phyloP scores from a whole-genome alignment of 1,284 basidiomycete species.

The Termitomyces sp. region DNA sequence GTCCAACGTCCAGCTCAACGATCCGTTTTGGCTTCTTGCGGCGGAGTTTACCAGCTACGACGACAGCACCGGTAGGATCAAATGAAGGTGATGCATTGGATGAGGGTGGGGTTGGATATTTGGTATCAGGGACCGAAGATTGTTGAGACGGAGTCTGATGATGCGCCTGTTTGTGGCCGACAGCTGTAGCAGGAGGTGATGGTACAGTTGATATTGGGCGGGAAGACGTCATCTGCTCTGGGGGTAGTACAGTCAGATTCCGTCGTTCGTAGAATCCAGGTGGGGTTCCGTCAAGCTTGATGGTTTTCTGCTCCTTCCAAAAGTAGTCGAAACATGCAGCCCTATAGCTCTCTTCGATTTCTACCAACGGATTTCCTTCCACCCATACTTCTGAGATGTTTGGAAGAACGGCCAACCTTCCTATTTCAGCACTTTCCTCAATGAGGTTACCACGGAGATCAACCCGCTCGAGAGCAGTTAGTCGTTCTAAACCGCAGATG shows the following conservation, averaged over 20 bases:
- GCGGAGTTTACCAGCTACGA: slow-evolving; percentile 37
- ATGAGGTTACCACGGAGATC: slow-evolving; percentile 85
- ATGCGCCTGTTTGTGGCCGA: slow-evolving; percentile 37
- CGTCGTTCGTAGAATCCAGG: slow-evolving; percentile 78
- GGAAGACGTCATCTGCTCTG: slow-evolving; percentile 48
- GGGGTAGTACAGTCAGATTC: slow-evolving; percentile 42
- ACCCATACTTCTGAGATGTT: slow-evolving; percentile 76
- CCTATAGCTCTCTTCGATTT: slow-evolving; percentile 70
- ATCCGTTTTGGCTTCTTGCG: slow-evolving; percentile 64
- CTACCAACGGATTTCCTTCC: slow-evolving; percentile 74
- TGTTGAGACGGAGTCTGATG: slow-evolving; percentile 18
- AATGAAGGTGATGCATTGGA: slow-evolving; percentile 37
- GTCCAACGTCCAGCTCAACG: slow-evolving; percentile 56
- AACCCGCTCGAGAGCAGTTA: slow-evolving; percentile 76
- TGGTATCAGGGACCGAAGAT: slow-evolving; percentile 13
- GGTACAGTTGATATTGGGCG: slow-evolving; percentile 43
- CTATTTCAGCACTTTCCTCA: slow-evolving; percentile 82
- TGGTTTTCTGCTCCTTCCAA: slow-evolving; percentile 70
- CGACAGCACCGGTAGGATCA: slow-evolving; percentile 35
- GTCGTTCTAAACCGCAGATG: slow-evolving; percentile 88
- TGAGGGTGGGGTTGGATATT: slow-evolving; percentile 26
- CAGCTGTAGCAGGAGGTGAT: slow-evolving; percentile 58
- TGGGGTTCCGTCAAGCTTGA: slow-evolving; percentile 70
- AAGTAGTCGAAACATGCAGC: slow-evolving; percentile 80
- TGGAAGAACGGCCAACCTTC: slow-evolving; percentile 77